Evolutionary conservation across 768 basidiomycete species (phyloP).

Genomic region (Tulasnella sp.): DNA sequence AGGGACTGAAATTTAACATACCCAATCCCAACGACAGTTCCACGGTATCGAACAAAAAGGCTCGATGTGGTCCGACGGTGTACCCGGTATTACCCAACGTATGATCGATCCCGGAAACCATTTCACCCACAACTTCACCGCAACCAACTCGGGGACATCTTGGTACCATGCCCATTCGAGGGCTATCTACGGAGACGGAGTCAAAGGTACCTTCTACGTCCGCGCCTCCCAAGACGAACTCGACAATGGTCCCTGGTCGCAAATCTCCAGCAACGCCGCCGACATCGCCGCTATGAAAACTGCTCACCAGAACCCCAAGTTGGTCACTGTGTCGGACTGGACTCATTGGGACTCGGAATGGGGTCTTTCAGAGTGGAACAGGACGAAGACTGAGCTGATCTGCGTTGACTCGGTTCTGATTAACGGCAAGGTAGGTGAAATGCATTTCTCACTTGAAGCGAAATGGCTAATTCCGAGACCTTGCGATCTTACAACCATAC

Average conservation of each 20-base stretch:
- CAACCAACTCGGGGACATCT: not conserved
- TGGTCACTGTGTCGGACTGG: not conserved
- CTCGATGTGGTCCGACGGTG: constrained; percentile 6
- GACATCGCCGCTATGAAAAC: constrained; percentile 6
- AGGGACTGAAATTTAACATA: not conserved
- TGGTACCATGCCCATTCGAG: constrained; percentile 15
- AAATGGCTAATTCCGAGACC: not conserved
- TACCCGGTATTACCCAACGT: constrained; percentile 6
- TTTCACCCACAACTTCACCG: constrained; percentile 1
- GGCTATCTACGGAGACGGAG: constrained; percentile 9
- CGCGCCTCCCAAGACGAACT: not conserved
- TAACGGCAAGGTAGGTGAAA: not conserved
- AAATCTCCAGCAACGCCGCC: not conserved
- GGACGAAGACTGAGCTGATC: constrained; percentile 11
- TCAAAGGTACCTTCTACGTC: not conserved
- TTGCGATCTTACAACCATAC: not conserved
- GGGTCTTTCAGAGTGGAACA: not conserved
- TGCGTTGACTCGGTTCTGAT: constrained; percentile 12
- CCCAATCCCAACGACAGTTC: not conserved
- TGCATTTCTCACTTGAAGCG: not conserved
- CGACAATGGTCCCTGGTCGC: not conserved
- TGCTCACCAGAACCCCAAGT: not conserved
- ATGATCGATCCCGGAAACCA: not conserved
- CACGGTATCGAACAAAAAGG: constrained; percentile 17
- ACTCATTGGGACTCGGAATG: constrained; percentile 1